Conservation (phyloP, 1,284 basidiomycete genomes). For the Apiotrichum montevideense region DNA sequence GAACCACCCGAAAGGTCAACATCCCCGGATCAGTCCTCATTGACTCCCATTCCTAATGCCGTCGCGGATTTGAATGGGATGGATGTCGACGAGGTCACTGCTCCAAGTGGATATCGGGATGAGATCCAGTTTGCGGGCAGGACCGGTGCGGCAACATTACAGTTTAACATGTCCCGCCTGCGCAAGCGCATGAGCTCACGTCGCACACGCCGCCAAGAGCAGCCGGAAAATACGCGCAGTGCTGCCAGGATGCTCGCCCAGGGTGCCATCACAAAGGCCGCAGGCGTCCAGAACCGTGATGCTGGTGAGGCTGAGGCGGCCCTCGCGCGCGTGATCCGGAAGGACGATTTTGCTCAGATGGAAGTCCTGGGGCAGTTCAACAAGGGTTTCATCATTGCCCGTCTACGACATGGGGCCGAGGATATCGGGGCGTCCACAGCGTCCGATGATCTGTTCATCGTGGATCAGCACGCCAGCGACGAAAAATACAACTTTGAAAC, state of each 20-base stretch:
- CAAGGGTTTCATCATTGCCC: conserved; percentile 85
- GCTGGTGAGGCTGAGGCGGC: conserved; percentile 62
- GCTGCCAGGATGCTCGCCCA: conserved; percentile 22
- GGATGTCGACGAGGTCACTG: background rate
- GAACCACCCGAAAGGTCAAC: too few relatives aligned
- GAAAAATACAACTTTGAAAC: conserved; percentile 97
- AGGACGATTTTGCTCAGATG: conserved; percentile 81
- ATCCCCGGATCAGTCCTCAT: too few relatives aligned
- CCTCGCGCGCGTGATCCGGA: conserved; percentile 78
- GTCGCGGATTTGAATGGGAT: background rate
- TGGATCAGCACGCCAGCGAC: conserved; percentile 62
- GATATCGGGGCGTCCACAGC: background rate
- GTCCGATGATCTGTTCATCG: conserved; percentile 85
- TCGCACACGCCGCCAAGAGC: background rate
- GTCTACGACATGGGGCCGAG: conserved; percentile 49
- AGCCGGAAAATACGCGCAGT: conserved; percentile 5
- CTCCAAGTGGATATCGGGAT: conserved; percentile 22
- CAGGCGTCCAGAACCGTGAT: conserved; percentile 58
- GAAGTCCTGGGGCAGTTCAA: conserved; percentile 91
- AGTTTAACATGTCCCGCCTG: conserved; percentile 34
- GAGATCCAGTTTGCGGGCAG: conserved; percentile 31
- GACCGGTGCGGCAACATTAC: conserved; percentile 32
- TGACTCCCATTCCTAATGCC: background rate
- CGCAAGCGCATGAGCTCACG: conserved; percentile 19
- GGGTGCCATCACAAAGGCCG: conserved; percentile 38